Evolutionary conservation across 176 grass and related monocot species (phyloP), one percentile per base, ranked within the genome.

Genomic region (Musa acuminata): DNA sequence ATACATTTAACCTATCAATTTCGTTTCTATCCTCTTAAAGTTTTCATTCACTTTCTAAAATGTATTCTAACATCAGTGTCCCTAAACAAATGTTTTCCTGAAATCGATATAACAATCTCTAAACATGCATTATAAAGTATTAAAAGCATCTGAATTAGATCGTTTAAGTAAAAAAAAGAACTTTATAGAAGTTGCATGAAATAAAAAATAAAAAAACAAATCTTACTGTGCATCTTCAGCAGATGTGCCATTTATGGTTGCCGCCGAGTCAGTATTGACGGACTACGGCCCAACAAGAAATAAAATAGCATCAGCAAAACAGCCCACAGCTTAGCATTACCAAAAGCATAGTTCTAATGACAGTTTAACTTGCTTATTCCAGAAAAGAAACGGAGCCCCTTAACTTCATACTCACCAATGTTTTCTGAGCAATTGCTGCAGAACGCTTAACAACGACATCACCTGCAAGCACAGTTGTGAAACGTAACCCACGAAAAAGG

Each of bases 181-280:
- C 13, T 54, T 6, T 43, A 5, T 43, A 43, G 60, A 1, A 75
- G 4, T 43, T 43, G 35, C 35, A 43, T 43, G 35, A 43, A 43
- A 27, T 6, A 43, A 3, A 43, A 6, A 43, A 43, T 22, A 55
- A 66, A 55, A 21, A 62, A 82, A 24, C 16, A 14, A 66, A 73
- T 82, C 92, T 78, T 84, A 98, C 93, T 85, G 71, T 75, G 72
- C 80, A 67, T 67, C 68, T 48, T 86, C 83, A 62, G 87, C 80
- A 77, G 84, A 77, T 83, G 52, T 73, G 65, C 88, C 82, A 49
- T 85, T 84, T 69, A 76, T 53, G 75, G 78, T 21, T 17, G 51
- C 75, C 21, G 17, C 17, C 52, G 82, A 87, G 83, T 53, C 94
- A 86, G 87, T 79, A 50, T 89, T 97, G 26, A 80, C 52, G 72